A percentile compares a stretch with the other conserved stretches of the same genome.
phyloP scores from a whole-genome alignment of 2,329 filamentous ascomycete genomes.

The Colletotrichum acutatum region DNA sequence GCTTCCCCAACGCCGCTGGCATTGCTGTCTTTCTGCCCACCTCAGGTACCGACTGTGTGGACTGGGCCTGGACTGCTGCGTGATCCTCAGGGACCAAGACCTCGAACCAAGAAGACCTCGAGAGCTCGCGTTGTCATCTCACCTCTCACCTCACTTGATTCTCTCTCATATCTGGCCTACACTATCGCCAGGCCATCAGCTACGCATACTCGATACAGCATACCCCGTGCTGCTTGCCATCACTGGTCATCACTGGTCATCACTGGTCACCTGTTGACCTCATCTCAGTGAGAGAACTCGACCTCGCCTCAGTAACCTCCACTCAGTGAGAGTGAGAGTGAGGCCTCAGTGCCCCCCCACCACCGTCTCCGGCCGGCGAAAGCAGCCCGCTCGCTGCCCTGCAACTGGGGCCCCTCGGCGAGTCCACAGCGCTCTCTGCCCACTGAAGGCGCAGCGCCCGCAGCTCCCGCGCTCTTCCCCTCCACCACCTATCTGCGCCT shows the following conservation, averaged over 20 bases:
- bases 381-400: neutral
- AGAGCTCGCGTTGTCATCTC: neutral
- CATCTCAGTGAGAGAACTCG: neutral
- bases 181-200: neutral
- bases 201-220: neutral
- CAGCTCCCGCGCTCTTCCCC: neutral
- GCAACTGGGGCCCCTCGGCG: neutral
- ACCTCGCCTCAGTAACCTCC: no score
- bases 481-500: neutral
- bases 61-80: constrained; percentile 29
- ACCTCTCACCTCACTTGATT: neutral
- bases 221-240: neutral
- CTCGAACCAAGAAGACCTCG: no score
- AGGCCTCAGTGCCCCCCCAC: neutral
- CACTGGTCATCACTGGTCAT: neutral
- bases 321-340: neutral
- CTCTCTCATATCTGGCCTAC: neutral
- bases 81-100: neutral
- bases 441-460: neutral
- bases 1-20: neutral
- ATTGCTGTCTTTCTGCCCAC: constrained; percentile 4
- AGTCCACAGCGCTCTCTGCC: constrained; percentile 1
- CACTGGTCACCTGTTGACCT: neutral
- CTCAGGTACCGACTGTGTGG: constrained; percentile 27
- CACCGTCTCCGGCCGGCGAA: neutral